phyloP scores from a whole-genome alignment of 306 rosid species.

The Rosa multiflora region DNA sequence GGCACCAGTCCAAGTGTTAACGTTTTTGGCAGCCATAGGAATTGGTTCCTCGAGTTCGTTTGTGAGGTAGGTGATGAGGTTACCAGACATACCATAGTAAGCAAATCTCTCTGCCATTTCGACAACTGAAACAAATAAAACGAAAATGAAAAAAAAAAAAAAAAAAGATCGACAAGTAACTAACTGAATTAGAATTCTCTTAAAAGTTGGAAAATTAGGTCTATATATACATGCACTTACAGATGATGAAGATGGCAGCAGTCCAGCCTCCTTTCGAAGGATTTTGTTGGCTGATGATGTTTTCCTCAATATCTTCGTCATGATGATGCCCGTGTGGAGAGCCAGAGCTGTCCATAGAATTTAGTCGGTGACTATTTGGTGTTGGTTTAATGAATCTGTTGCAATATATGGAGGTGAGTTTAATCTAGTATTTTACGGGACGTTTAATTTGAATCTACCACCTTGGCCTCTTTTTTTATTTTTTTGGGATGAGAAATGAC shows the following conservation, averaged over 20 bases:
- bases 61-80: slow-evolving; percentile 43
- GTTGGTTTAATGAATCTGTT: not conserved
- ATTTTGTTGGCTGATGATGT: not conserved
- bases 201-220: too few species aligned
- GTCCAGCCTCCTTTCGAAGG: not conserved
- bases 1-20: slow-evolving; percentile 53
- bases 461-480: too few species aligned
- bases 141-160: too few species aligned
- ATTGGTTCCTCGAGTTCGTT: slow-evolving; percentile 27
- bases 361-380: not conserved
- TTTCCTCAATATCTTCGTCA: not conserved
- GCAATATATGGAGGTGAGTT: not conserved
- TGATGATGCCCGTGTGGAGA: not conserved
- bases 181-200: too few species aligned
- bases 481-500: too few species aligned
- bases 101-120: slow-evolving; percentile 57
- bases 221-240: too few species aligned
- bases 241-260: too few species aligned
- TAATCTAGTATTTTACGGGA: too few species aligned
- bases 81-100: slow-evolving; percentile 37
- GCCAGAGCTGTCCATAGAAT: not conserved
- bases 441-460: too few species aligned
- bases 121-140: slow-evolving; percentile 32
- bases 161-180: too few species aligned
- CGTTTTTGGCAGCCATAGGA: slow-evolving; percentile 38